These are phyloP conservation scores for Chrysoporthe deuterocubensis DNA, from an alignment of 2,329 filamentous ascomycete species.

Conservation along the genomic window DNA sequence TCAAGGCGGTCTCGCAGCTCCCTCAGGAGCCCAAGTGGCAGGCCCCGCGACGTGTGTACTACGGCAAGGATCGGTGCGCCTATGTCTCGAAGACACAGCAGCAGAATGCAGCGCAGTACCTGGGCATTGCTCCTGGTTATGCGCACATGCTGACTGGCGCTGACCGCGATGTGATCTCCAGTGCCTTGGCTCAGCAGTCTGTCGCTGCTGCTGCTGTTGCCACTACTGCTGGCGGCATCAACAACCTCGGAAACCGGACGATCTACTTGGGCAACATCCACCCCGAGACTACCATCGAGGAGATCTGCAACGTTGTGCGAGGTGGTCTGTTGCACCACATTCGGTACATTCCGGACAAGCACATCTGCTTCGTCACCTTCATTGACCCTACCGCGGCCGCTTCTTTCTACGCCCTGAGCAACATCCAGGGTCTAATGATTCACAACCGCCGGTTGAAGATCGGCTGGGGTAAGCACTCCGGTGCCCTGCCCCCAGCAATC, in stretches of 20 bases:
- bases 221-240: slow-evolving; percentile 93
- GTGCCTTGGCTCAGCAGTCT: slow-evolving; percentile 93
- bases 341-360: slow-evolving; percentile 98
- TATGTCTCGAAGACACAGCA: slow-evolving; percentile 99
- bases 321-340: slow-evolving; percentile 96
- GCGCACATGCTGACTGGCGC: slow-evolving; percentile 95
- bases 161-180: slow-evolving; percentile 95
- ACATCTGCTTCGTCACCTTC: slow-evolving; percentile 99
- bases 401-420: slow-evolving; percentile 97
- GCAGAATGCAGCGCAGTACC: slow-evolving; percentile 97
- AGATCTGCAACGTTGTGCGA: slow-evolving; percentile 98
- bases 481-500: slow-evolving; percentile 92
- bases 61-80: slow-evolving; percentile 96
- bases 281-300: slow-evolving; percentile 97
- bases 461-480: slow-evolving; percentile 99
- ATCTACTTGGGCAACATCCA: slow-evolving; percentile 99
- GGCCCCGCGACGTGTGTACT: slow-evolving; percentile 92
- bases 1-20: slow-evolving; percentile 96
- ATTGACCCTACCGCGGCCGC: slow-evolving; percentile 97
- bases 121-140: slow-evolving; percentile 95
- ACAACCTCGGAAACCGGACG: slow-evolving; percentile 95
- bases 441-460: slow-evolving; percentile 98
- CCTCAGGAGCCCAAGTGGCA: slow-evolving; percentile 98
- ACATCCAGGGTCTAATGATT: slow-evolving; percentile 97
- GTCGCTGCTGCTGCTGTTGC: slow-evolving; percentile 96